Percentiles rank a stretch among this genome's conserved stretches.
phyloP scores from a whole-genome alignment of 257 asterid genomes.

The Linaria vulgaris region DNA sequence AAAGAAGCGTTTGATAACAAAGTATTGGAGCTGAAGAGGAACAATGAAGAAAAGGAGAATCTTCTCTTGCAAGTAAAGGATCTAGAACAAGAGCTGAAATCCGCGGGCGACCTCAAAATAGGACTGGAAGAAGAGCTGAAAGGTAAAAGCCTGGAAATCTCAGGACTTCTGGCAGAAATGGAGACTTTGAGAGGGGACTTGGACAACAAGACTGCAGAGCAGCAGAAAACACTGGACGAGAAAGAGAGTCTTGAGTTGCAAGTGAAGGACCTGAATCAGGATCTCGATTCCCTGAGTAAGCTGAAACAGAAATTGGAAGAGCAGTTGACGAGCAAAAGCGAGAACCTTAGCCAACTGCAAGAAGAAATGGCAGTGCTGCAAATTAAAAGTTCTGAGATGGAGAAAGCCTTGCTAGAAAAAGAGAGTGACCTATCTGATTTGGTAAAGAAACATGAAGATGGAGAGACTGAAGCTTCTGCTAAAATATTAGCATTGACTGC shows the following conservation, averaged over 20 bases:
- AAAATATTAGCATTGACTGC: constrained; percentile 15
- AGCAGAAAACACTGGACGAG: constrained; percentile 27
- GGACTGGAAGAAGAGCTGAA: constrained; percentile 57
- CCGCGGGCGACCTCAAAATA: constrained; percentile 30
- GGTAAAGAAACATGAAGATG: constrained; percentile 52
- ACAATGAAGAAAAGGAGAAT: constrained; percentile 43
- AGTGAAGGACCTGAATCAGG: constrained; percentile 28
- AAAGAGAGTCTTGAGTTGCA: constrained; percentile 24
- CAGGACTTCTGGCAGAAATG: constrained; percentile 33
- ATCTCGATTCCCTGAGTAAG: constrained; percentile 21
- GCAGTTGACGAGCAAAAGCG: constrained; percentile 17
- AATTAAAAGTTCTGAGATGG: constrained; percentile 26
- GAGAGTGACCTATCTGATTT: constrained; percentile 66
- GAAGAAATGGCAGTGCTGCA: constrained; percentile 14
- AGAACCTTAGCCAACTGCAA: constrained; percentile 28
- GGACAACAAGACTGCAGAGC: constrained; percentile 15
- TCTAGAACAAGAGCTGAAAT: constrained; percentile 38
- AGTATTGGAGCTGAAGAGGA: constrained; percentile 34
- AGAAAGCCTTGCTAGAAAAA: constrained; percentile 52
- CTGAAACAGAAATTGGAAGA: constrained; percentile 26
- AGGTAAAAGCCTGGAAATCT: constrained; percentile 39
- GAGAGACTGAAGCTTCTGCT: constrained; percentile 49
- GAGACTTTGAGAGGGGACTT: constrained; percentile 26
- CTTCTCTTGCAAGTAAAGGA: constrained; percentile 35
- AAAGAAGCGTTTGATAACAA: constrained; percentile 48